phyloP scores from a whole-genome alignment of 495 filamentous ascomycete species.

The Sabuloglossum arenarium region DNA sequence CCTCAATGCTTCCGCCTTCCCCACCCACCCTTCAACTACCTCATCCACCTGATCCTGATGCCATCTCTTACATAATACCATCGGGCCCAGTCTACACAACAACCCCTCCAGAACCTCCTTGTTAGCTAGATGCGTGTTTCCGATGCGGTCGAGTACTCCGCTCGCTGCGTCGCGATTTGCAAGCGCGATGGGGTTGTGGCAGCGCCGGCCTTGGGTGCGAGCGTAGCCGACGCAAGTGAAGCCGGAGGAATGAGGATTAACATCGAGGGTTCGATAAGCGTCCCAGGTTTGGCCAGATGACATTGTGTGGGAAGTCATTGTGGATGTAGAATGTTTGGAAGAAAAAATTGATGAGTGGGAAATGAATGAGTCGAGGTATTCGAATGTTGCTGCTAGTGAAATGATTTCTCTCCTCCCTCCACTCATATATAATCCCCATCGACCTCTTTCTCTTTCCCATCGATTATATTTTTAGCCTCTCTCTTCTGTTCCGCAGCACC shows the following conservation, averaged over 20 bases:
- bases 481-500: no score
- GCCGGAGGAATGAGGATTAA: neutral
- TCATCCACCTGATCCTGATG: neutral
- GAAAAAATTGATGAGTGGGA: no score
- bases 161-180: neutral
- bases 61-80: neutral
- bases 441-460: no score
- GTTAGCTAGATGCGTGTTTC: neutral
- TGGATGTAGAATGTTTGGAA: no score
- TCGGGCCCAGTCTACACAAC: neutral
- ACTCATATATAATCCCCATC: no score
- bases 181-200: neutral
- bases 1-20: no score
- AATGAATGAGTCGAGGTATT: no score
- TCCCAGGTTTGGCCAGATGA: neutral
- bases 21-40: neutral
- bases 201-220: neutral
- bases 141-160: neutral
- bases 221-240: neutral
- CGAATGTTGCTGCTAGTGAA: no score
- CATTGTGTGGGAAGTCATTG: no score
- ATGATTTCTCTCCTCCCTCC: no score
- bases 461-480: no score
- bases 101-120: neutral
- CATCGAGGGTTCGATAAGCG: neutral